A percentile compares a stretch with the other conserved stretches of the same genome.
phyloP scores from a whole-genome alignment of 257 asterid species.

The Lycium ferocissimum region DNA sequence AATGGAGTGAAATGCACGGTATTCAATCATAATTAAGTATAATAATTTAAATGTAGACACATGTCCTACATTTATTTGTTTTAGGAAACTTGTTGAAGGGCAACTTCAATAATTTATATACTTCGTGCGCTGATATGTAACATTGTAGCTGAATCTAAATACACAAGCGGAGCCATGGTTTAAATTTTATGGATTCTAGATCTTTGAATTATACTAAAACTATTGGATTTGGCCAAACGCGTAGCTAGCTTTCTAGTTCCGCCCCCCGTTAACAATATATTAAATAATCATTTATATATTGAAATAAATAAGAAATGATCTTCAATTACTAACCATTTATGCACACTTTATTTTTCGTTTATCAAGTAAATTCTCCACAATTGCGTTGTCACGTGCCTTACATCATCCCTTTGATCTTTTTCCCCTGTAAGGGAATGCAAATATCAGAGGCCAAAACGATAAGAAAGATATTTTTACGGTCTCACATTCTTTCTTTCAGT shows the following conservation, averaged over 20 bases:
- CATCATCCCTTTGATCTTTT: slow-evolving; percentile 8
- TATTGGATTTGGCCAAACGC: too few species aligned
- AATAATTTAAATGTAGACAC: too few species aligned
- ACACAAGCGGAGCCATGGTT: not conserved
- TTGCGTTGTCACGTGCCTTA: not conserved
- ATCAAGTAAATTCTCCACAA: too few species aligned
- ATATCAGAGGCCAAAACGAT: slow-evolving; percentile 9
- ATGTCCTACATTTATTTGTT: too few species aligned
- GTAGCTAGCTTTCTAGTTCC: too few species aligned
- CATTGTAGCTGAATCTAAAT: not conserved
- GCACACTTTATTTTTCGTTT: not conserved
- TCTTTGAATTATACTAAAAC: too few species aligned
- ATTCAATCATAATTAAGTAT: too few species aligned
- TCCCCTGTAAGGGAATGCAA: not conserved
- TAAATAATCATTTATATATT: too few species aligned
- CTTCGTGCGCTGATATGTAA: not conserved
- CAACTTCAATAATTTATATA: too few species aligned
- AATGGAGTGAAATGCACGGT: too few species aligned
- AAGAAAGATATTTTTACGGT: slow-evolving; percentile 33
- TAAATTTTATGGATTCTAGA: not conserved
- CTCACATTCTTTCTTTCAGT: not conserved
- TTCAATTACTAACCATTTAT: not conserved
- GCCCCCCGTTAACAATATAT: too few species aligned
- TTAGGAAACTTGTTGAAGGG: not conserved
- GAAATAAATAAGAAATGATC: too few species aligned